These are phyloP conservation scores for Lyophyllum decastes DNA, from an alignment of 768 basidiomycete species.

Conservation along the genomic window DNA sequence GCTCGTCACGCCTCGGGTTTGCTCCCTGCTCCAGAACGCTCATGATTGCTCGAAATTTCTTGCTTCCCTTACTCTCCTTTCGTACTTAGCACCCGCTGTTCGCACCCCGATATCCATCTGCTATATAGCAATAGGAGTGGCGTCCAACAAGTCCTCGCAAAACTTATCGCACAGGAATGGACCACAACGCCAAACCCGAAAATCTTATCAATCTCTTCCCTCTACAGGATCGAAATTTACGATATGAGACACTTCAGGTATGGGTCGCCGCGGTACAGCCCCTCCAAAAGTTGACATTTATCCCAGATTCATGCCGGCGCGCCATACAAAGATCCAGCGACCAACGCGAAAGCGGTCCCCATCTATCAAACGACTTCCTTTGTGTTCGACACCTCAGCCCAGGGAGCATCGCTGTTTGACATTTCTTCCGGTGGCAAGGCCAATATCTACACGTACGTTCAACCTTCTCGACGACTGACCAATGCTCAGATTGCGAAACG, in stretches of 20 bases:
- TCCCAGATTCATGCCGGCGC: conserved; percentile 61
- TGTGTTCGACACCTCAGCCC: conserved; percentile 51
- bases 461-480: background rate
- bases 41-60: too few relatives aligned
- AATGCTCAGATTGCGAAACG: too few relatives aligned
- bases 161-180: background rate
- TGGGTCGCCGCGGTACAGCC: background rate
- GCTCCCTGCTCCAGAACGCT: too few relatives aligned
- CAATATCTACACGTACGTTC: conserved; percentile 6
- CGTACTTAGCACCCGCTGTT: too few relatives aligned
- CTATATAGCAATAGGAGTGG: too few relatives aligned
- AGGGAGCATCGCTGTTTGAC: conserved; percentile 32
- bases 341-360: conserved; percentile 62
- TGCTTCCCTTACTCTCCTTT: too few relatives aligned
- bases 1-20: too few relatives aligned
- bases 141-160: too few relatives aligned
- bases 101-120: too few relatives aligned
- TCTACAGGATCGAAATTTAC: conserved; percentile 32
- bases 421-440: conserved; percentile 3
- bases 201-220: conserved; percentile 26
- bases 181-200: conserved; percentile 11
- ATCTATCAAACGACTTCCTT: conserved; percentile 62
- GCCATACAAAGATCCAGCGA: conserved; percentile 50
- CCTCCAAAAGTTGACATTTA: background rate
- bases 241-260: conserved; percentile 51